These are phyloP conservation scores for Cercospora canescens DNA, from an alignment of 2,329 filamentous ascomycete species.

Conservation along the genomic window DNA sequence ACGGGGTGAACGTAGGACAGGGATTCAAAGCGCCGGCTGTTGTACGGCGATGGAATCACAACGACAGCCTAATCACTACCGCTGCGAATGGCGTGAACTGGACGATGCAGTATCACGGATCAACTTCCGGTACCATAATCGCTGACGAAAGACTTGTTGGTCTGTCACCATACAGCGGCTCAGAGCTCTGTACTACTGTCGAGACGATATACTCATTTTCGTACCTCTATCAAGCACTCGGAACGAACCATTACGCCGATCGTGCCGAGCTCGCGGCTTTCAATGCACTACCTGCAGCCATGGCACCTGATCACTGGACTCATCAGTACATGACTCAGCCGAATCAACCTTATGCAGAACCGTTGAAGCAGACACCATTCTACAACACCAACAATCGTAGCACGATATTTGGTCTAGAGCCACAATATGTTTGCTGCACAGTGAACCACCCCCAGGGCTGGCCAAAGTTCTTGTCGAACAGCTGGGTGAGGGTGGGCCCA, in stretches of 20 bases:
- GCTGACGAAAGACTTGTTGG: conserved; percentile 53
- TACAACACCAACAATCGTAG: conserved; percentile 50
- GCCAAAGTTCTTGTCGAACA: conserved; percentile 55
- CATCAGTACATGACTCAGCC: conserved; percentile 57
- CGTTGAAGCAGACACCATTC: conserved; percentile 47
- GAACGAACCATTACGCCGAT: conserved; percentile 52
- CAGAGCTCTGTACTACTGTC: conserved; percentile 54
- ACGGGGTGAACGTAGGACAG: conserved; percentile 52
- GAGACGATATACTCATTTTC: conserved; percentile 54
- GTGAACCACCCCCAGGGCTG: conserved; percentile 61
- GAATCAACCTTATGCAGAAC: conserved; percentile 54
- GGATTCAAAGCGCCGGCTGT: conserved; percentile 50
- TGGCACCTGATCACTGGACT: conserved; percentile 57
- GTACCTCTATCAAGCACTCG: conserved; percentile 53
- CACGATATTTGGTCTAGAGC: conserved; percentile 55
- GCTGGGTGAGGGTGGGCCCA: conserved; percentile 46
- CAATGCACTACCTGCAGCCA: conserved; percentile 55
- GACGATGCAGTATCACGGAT: conserved; percentile 51
- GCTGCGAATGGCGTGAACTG: conserved; percentile 48
- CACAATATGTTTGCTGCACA: conserved; percentile 57
- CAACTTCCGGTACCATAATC: conserved; percentile 50
- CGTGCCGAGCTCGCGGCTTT: conserved; percentile 54
- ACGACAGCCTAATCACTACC: conserved; percentile 44
- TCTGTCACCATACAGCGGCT: conserved; percentile 44
- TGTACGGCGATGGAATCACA: conserved; percentile 47